phyloP scores from a whole-genome alignment of 768 basidiomycete genomes.

The Scleroderma bovista region DNA sequence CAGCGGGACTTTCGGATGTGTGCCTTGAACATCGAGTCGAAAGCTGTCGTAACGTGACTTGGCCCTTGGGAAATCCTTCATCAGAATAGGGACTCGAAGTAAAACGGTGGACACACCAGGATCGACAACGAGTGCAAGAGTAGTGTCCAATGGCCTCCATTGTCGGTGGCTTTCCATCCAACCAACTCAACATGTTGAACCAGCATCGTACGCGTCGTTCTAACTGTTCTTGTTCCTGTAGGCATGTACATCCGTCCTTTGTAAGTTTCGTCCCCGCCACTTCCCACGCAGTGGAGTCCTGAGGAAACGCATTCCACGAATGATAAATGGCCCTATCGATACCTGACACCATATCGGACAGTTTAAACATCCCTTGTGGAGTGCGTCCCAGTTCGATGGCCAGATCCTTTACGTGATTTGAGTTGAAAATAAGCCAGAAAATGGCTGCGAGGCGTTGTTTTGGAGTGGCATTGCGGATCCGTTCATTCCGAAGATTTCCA shows the following conservation, averaged over 20 bases:
- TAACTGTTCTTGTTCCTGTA: background rate
- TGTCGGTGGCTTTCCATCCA: background rate
- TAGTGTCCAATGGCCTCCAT: background rate
- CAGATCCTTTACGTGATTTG: background rate
- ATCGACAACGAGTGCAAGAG: background rate
- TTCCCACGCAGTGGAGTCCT: background rate
- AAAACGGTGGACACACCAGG: background rate
- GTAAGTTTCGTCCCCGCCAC: background rate
- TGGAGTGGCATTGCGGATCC: background rate
- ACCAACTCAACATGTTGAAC: background rate
- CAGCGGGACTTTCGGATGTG: background rate
- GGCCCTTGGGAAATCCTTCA: background rate
- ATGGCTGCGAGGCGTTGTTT: background rate
- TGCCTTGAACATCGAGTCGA: background rate
- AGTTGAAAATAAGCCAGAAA: background rate
- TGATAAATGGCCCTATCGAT: background rate
- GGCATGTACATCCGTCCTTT: background rate
- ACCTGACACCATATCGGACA: background rate
- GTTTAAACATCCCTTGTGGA: background rate
- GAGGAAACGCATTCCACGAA: background rate
- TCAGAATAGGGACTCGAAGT: background rate
- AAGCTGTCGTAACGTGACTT: background rate
- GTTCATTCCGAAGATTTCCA: background rate
- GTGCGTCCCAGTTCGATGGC: background rate
- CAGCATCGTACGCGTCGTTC: background rate